Base-by-base conservation (phyloP, 371 early-diverging fungal species). In the Funneliformis caledonium region DNA sequence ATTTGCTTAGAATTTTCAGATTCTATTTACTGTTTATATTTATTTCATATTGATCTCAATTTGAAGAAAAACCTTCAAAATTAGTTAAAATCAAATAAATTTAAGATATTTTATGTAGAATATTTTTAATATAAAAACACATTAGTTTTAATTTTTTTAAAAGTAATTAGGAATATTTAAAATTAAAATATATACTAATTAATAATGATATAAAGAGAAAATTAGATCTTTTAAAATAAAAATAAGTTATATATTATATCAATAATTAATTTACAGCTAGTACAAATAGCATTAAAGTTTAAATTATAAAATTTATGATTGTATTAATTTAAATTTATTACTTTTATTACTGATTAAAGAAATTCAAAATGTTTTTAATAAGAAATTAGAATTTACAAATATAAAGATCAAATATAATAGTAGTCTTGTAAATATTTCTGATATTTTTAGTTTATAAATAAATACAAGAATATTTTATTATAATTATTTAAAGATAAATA, bases 221-320 rank as follows among this genome's bases (percentile, higher is more conserved):
- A 69, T 19, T 68, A 2, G 68, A 68, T 68, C 69, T n/a, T 7
- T 9, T 45, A 19, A 69, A 69, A 45, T 0, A 2, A 2, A 69
- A 68, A 68, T 69, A 45, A 45, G 47, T 45, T 7, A 12, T 42
- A 16, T 69, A n/a, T 43, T 69, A 69, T 9, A 69, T 9, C 8
- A 37, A 69, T 47, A 6, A 19, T 12, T 45, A 43, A 45, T 69
- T 69, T 69, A 69, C 43, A 19, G 69, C 69, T 16, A 19, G n/a
- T 45, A 45, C 47, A 33, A 69, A 69, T 42, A 69, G 19, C 16
- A 69, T 45, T 19, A 69, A n/a, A 69, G 69, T n/a, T 42, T 69
- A 14, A 69, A 69, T 19, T n/a, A 43, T 45, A 69, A 69, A 45
- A 6, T 69, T 69, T 9, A 69, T 43, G 43, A 69, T 45, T 42